These are phyloP conservation scores for Penicillium concentricum DNA, from an alignment of 2,329 filamentous ascomycete genomes.

Conservation along the genomic window DNA sequence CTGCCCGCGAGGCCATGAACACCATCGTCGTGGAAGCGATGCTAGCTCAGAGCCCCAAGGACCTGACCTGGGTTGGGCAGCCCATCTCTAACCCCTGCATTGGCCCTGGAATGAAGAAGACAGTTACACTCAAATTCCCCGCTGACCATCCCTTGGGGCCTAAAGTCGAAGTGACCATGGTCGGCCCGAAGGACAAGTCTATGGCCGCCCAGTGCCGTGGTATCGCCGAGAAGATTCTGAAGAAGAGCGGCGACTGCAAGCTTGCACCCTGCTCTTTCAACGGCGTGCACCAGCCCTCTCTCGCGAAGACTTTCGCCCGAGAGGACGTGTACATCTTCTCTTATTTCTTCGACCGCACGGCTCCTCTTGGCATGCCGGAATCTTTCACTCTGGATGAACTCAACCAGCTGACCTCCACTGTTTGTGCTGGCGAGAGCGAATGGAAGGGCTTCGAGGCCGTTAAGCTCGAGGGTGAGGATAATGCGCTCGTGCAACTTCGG, in stretches of 20 bases:
- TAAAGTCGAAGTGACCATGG: slow-evolving; percentile 76
- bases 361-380: slow-evolving; percentile 96
- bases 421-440: slow-evolving; percentile 72
- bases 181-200: slow-evolving; percentile 67
- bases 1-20: slow-evolving; percentile 85
- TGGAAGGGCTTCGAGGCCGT: slow-evolving; percentile 82
- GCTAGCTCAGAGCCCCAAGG: slow-evolving; percentile 60
- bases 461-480: slow-evolving; percentile 68
- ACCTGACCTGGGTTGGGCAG: slow-evolving; percentile 66
- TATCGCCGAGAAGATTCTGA: slow-evolving; percentile 83
- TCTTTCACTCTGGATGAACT: slow-evolving; percentile 91
- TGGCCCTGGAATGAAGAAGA: slow-evolving; percentile 71
- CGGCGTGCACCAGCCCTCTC: slow-evolving; percentile 87
- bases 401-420: slow-evolving; percentile 77
- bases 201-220: slow-evolving; percentile 84
- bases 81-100: slow-evolving; percentile 84
- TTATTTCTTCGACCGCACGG: slow-evolving; percentile 95
- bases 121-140: slow-evolving; percentile 70
- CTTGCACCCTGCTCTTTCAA: slow-evolving; percentile 97
- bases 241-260: slow-evolving; percentile 79
- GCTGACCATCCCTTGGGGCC: slow-evolving; percentile 65
- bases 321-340: slow-evolving; percentile 97
- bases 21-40: slow-evolving; percentile 70
- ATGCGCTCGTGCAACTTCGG: slow-evolving; percentile 74
- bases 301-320: slow-evolving; percentile 85